phyloP scores from a whole-genome alignment of 306 rosid genomes.

The Inga leiocalycina region DNA sequence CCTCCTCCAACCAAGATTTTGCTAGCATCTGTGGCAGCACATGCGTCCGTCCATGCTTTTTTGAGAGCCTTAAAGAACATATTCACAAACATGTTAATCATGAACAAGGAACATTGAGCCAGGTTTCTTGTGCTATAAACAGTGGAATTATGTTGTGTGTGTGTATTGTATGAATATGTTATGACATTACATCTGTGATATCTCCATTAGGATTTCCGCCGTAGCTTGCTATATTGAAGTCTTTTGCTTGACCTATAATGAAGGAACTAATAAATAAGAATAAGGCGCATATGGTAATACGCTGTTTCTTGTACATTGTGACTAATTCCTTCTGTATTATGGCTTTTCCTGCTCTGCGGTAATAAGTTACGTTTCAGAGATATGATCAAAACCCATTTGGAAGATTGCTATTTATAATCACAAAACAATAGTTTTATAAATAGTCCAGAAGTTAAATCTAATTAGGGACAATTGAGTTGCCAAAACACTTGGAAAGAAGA shows the following conservation, averaged over 20 bases:
- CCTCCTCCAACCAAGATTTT: neutral
- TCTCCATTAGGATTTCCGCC: neutral
- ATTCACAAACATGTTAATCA: neutral
- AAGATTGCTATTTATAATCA: neutral
- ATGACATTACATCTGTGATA: neutral
- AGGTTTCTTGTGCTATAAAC: neutral
- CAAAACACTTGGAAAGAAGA: neutral
- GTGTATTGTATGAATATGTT: neutral
- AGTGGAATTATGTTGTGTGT: neutral
- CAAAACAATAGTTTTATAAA: neutral
- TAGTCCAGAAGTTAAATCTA: neutral
- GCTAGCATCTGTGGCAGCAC: neutral
- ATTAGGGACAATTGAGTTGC: neutral
- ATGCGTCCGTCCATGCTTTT: neutral
- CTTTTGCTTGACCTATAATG: neutral
- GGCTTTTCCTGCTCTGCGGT: neutral
- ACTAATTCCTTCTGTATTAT: neutral
- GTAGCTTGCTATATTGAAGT: neutral
- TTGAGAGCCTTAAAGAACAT: neutral
- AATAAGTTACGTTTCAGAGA: neutral
- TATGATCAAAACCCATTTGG: neutral
- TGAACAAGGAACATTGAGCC: neutral
- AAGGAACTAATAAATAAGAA: neutral
- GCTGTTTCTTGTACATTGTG: neutral
- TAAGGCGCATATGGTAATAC: neutral